Evolutionary conservation across 2,329 filamentous ascomycete species (phyloP).

Genomic region (Fusarium sp.): DNA sequence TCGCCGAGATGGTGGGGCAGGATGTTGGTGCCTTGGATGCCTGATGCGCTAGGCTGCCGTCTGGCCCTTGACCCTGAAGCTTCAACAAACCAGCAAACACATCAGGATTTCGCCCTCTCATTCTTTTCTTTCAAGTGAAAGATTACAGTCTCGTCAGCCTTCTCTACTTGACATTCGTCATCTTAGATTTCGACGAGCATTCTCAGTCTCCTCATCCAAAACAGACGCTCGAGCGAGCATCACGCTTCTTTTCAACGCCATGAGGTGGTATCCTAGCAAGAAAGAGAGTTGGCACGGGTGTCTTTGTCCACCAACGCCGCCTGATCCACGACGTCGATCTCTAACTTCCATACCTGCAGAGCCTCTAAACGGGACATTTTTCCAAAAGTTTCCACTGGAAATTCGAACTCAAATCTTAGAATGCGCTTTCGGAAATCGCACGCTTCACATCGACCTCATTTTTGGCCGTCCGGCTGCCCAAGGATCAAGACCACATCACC

Average conservation of each 20-base stretch:
- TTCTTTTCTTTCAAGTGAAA: not conserved
- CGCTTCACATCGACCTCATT: constrained; percentile 1
- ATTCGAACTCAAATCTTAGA: not conserved
- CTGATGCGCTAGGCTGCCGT: constrained; percentile 30
- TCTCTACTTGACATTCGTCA: rapidly evolving
- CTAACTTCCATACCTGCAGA: not conserved
- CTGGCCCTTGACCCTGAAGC: not conserved
- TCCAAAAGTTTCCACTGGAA: not conserved
- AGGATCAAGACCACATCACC: not conserved
- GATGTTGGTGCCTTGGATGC: constrained; percentile 25
- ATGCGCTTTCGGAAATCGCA: not conserved
- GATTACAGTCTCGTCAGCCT: not conserved
- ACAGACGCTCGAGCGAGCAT: not conserved
- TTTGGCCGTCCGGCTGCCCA: rapidly evolving
- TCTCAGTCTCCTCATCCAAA: not conserved
- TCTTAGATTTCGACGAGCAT: not conserved
- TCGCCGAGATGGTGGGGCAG: constrained; percentile 35
- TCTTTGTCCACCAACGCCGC: too few relatives aligned
- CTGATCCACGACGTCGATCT: not conserved
- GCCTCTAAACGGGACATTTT: not conserved
- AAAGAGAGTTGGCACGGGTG: too few relatives aligned
- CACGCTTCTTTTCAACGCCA: not conserved
- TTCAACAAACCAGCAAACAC: not conserved
- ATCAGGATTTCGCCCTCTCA: not conserved
- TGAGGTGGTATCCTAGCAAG: not conserved